A percentile compares a stretch with the other conserved stretches of the same genome.
These are phyloP conservation scores for Euphorbia tirucalli DNA, from an alignment of 345 rosid genomes.

Conservation along the genomic window DNA sequence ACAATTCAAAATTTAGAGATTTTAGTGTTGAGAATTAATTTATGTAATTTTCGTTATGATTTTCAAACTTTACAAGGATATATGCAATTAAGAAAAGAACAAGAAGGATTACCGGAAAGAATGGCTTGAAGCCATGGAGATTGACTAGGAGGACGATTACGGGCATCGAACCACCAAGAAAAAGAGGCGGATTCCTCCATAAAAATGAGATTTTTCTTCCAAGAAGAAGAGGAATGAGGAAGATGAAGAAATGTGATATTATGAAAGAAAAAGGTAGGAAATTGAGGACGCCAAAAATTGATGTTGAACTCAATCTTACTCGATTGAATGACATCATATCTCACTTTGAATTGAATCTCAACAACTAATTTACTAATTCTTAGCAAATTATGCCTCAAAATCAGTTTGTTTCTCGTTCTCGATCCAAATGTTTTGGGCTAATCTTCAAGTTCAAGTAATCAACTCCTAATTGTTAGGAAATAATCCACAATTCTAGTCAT, in stretches of 20 bases:
- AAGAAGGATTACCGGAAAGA: slow-evolving; percentile 32
- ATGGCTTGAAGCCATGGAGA: slow-evolving; percentile 50
- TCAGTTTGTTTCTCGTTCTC: not conserved
- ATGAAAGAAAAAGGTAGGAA: not conserved
- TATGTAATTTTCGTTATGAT: no score
- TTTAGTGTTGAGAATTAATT: no score
- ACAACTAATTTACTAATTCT: not conserved
- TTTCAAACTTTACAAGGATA: no score
- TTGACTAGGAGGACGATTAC: slow-evolving; percentile 31
- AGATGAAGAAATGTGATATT: not conserved
- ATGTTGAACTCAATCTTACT: not conserved
- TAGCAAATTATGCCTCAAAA: not conserved
- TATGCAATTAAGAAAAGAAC: not conserved
- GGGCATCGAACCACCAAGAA: slow-evolving; percentile 44
- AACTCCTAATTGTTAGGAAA: not conserved
- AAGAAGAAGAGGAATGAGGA: not conserved
- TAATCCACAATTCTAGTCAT: no score
- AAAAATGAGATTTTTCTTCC: not conserved
- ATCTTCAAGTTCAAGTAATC: not conserved
- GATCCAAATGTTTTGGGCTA: not conserved
- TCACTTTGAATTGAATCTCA: slow-evolving; percentile 12
- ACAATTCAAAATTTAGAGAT: no score
- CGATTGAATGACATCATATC: slow-evolving; percentile 10
- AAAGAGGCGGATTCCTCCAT: slow-evolving; percentile 16
- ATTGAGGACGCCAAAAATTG: slow-evolving; percentile 1